Evolutionary conservation across 257 asterid species (phyloP).

Genomic region (Voacanga thouarsii): DNA sequence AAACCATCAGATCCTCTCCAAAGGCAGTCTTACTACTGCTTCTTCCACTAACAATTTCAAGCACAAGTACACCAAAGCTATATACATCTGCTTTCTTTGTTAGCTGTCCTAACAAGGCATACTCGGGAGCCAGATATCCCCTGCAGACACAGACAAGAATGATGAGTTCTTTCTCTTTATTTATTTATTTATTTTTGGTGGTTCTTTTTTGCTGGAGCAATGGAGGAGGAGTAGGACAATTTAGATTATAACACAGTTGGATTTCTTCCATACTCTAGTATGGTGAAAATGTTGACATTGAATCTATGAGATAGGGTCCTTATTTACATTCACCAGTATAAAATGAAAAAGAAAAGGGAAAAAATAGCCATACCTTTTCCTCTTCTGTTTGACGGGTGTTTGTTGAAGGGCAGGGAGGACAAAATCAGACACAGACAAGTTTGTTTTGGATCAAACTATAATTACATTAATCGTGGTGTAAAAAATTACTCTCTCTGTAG

Average conservation of each 20-base stretch:
- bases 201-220: neutral
- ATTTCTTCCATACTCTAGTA: neutral
- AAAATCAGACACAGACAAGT: too few relatives aligned
- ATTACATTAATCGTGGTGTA: too few relatives aligned
- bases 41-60: constrained; percentile 14
- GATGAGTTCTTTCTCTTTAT: neutral
- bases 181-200: neutral
- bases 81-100: constrained; percentile 13
- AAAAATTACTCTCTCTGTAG: too few relatives aligned
- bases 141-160: neutral
- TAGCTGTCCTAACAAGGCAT: constrained; percentile 13
- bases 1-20: constrained; percentile 53
- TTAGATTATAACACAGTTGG: neutral
- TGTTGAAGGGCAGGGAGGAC: too few relatives aligned
- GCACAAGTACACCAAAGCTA: constrained; percentile 4
- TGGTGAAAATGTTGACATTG: neutral
- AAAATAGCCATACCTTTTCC: too few relatives aligned
- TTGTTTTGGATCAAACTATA: too few relatives aligned
- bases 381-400: too few relatives aligned
- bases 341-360: too few relatives aligned
- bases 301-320: neutral
- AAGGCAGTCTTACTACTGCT: constrained; percentile 46
- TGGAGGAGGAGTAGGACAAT: neutral
- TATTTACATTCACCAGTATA: too few relatives aligned
- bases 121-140: constrained; percentile 12